Base-by-base conservation (phyloP, 169 alveolate species). In the Cryptosporidium parvum region DNA sequence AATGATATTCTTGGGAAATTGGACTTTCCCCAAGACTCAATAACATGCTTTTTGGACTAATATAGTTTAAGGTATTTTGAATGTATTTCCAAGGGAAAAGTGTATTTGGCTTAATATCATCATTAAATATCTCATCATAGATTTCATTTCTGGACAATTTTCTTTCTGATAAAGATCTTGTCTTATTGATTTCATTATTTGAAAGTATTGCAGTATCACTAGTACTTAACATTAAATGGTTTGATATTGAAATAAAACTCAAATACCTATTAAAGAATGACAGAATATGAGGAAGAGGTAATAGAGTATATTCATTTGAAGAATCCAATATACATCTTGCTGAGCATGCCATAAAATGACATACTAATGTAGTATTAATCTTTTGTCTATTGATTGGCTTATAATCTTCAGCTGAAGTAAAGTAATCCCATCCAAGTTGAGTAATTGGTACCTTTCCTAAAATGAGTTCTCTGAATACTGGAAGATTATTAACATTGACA, bases 281-380 rank as follows among this genome's bases (percentile, higher is more conserved):
- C 6, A 80, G 67, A 42, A 80, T 80, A 65, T 80, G 89, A 33
- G 89, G 89, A 14, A 80, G 70, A 59, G 89, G 89, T 18, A 80
- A 48, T 44, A 80, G 33, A 37, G 89, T 62, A 26, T 80, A 65
- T 65, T 80, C 69, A n/a, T 62, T 65, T 0, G 89, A 80, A 23
- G 75, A 62, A 16, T 80, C 89, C 53, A 80, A 48, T 7, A 80
- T 80, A 33, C 80, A 80, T 23, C 75, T 59, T 62, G 89, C 89
- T 42, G 89, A 80, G 31, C 93, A 92, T 9, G 94, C 94, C 91
- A 92, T 91, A 61, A 91, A 92, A 31, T 92, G 94, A 37, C 92
- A 69, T n/a, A 92, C 84, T 35, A 92, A 53, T 1, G 94, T 75
- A 10, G 93, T 91, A 45, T 92, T 92, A 29, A 87, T 86, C 21